A percentile compares a stretch with the other conserved stretches of the same genome.
These are phyloP conservation scores for Anacardium occidentale DNA, from an alignment of 345 rosid species.

Conservation along the genomic window DNA sequence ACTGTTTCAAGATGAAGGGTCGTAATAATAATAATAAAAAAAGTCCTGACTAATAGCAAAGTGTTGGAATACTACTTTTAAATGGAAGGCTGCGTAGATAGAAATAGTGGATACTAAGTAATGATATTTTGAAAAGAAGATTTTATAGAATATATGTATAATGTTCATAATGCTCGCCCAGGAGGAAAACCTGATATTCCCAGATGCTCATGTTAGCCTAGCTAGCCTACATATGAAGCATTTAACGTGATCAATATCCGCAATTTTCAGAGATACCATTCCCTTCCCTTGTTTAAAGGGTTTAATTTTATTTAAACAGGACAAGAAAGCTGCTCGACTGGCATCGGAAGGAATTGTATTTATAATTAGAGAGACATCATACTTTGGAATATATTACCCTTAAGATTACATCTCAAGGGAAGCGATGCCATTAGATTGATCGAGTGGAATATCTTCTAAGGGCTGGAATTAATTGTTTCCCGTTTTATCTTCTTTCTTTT, in stretches of 20 bases:
- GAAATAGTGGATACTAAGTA: no score
- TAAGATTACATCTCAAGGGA: conserved; percentile 38
- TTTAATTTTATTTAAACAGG: not conserved
- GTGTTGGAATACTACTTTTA: no score
- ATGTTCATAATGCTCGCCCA: not conserved
- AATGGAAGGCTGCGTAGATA: no score
- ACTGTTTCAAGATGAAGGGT: no score
- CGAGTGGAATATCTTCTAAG: conserved; percentile 52
- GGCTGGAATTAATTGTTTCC: conserved; percentile 5
- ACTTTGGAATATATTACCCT: conserved; percentile 39
- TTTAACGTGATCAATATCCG: not conserved
- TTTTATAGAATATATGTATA: no score
- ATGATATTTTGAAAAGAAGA: no score
- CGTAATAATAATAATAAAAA: no score
- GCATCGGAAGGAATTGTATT: conserved; percentile 14
- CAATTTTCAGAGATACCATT: conserved; percentile 30
- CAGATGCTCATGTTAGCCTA: conserved; percentile 23
- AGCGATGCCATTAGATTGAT: conserved; percentile 37
- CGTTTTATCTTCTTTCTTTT: conserved; percentile 9
- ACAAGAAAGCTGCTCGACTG: not conserved
- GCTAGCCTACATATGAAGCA: conserved; percentile 33
- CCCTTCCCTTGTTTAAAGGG: conserved; percentile 23
- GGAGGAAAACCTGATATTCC: no score
- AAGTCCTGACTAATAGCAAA: no score
- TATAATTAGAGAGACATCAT: conserved; percentile 1